Evolutionary conservation across 1,284 basidiomycete species (phyloP).

Genomic region (Apiotrichum akiyoshidainum): DNA sequence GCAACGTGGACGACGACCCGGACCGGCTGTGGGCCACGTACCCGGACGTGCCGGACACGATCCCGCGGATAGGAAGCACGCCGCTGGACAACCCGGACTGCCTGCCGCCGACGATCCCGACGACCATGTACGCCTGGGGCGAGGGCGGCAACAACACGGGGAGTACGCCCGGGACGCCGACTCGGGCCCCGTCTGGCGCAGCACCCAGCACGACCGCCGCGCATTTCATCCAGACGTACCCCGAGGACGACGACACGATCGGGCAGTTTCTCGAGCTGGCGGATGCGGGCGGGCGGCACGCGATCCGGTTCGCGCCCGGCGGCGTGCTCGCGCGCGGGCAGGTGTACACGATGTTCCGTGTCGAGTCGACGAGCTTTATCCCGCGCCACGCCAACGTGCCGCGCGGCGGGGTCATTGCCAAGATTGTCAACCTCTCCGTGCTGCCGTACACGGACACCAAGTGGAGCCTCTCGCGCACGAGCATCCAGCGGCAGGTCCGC

Average conservation of each 20-base stretch:
- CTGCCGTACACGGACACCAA: conserved; percentile 4
- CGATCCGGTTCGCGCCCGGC: background rate
- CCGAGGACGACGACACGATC: conserved; percentile 4
- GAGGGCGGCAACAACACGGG: background rate
- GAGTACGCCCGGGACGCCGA: too few relatives aligned
- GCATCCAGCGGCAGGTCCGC: background rate
- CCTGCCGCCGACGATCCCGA: background rate
- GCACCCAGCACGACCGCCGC: background rate
- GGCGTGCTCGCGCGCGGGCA: background rate
- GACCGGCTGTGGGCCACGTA: background rate
- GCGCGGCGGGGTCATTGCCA: background rate
- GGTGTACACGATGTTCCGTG: conserved; percentile 1
- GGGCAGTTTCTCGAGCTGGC: background rate
- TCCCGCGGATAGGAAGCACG: background rate
- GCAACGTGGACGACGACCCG: background rate
- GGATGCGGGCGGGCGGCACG: background rate
- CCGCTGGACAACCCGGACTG: background rate
- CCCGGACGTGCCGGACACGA: background rate
- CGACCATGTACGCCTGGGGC: background rate
- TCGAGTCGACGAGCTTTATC: background rate
- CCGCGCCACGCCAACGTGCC: background rate
- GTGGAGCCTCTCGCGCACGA: background rate
- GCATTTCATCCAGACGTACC: conserved; percentile 1
- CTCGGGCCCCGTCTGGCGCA: too few relatives aligned
- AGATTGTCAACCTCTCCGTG: background rate